phyloP scores from a whole-genome alignment of 2,329 filamentous ascomycete species.

The Botrytis hyacinthi region DNA sequence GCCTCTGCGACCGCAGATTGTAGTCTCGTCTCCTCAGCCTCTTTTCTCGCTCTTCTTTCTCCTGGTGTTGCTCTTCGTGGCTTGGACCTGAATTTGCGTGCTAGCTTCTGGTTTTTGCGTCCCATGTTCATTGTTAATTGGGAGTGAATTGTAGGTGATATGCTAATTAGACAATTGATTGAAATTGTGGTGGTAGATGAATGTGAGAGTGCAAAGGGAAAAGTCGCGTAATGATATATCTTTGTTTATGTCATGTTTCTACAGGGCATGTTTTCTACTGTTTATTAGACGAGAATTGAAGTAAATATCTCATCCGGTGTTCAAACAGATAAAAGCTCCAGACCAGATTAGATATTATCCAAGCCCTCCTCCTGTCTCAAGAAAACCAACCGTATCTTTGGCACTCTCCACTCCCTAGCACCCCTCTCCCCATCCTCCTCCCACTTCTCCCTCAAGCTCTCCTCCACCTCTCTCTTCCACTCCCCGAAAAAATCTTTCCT shows the following conservation, averaged over 20 bases:
- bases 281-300: neutral
- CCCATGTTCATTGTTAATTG: neutral
- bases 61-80: neutral
- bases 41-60: neutral
- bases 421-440: neutral
- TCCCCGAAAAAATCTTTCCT: neutral
- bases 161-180: too few relatives aligned
- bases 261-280: rapidly evolving
- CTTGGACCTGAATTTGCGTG: neutral
- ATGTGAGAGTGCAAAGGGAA: too few relatives aligned
- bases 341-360: neutral
- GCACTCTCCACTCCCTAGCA: neutral
- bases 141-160: too few relatives aligned
- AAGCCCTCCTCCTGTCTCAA: neutral
- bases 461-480: neutral
- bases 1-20: neutral
- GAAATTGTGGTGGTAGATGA: too few relatives aligned
- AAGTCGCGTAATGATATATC: neutral
- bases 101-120: neutral
- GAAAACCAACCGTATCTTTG: neutral
- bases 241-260: neutral
- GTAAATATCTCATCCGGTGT: neutral
- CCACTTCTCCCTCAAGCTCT: neutral
- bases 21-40: neutral
- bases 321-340: neutral